A percentile compares a stretch with the other conserved stretches of the same genome.
Conservation (phyloP, 1,139 yeast species). For the Zygoascus sp. region DNA sequence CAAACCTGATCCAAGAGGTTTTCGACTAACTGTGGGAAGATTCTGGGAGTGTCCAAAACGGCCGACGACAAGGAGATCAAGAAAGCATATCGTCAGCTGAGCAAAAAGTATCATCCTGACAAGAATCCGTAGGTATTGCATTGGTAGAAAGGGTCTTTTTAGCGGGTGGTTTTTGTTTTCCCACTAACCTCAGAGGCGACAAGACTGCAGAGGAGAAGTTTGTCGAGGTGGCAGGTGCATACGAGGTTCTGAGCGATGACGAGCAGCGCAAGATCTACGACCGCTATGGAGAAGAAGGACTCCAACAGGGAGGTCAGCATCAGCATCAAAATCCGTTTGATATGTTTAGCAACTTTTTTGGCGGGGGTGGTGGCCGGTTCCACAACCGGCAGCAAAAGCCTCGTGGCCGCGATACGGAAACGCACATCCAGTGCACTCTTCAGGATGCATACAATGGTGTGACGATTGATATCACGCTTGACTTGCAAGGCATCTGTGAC, state of each 20-base stretch:
- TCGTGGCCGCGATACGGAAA: constrained; percentile 62
- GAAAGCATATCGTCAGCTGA: constrained; percentile 76
- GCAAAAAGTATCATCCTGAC: constrained; percentile 92
- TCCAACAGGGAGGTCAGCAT: constrained; percentile 42
- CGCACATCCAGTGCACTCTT: constrained; percentile 53
- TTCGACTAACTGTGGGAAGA: constrained; percentile 25
- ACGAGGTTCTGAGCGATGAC: constrained; percentile 75
- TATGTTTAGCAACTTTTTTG: constrained; percentile 71
- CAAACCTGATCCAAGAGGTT: too few species aligned
- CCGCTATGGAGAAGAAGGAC: constrained; percentile 77
- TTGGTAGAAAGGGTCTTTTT: not conserved
- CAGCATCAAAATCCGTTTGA: constrained; percentile 60
- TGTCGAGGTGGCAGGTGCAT: constrained; percentile 89
- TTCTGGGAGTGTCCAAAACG: constrained; percentile 62
- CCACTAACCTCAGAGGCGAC: constrained; percentile 39
- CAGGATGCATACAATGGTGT: constrained; percentile 68
- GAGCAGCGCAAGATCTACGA: constrained; percentile 74
- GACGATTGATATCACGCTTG: constrained; percentile 55
- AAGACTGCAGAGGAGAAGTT: constrained; percentile 82
- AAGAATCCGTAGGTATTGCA: constrained; percentile 54
- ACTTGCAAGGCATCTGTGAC: constrained; percentile 70
- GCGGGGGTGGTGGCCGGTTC: constrained; percentile 47
- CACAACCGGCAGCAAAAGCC: constrained; percentile 42
- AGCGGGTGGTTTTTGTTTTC: not conserved
- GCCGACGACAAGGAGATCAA: constrained; percentile 82